Percentiles rank a stretch among this genome's conserved stretches.
Conservation (phyloP, 306 rosid species). For the Glycine soja region DNA sequence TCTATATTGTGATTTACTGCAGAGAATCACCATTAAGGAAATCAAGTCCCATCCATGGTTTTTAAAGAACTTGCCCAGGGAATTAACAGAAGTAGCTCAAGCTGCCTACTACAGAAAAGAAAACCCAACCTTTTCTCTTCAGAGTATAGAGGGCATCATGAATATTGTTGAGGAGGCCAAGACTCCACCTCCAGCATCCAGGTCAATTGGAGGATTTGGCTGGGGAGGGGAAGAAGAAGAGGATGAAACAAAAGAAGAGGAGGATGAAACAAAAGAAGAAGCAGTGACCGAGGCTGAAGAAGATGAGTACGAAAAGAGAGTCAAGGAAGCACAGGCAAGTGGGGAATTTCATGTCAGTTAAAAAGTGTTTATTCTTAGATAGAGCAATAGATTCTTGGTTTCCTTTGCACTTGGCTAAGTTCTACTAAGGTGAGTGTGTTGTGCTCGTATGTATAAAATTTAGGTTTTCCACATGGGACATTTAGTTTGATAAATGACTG, state of each 20-base stretch:
- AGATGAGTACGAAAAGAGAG: conserved; percentile 78
- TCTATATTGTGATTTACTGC: conserved; percentile 48
- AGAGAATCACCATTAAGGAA: conserved; percentile 83
- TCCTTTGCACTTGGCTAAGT: conserved; percentile 46
- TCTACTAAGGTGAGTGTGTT: conserved; percentile 48
- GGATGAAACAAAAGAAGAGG: neutral
- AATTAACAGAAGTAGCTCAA: conserved; percentile 82
- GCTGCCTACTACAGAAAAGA: conserved; percentile 72
- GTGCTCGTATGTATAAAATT: conserved; percentile 53
- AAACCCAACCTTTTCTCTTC: conserved; percentile 81
- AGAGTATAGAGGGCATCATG: conserved; percentile 73
- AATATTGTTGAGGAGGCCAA: conserved; percentile 83
- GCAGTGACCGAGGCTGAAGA: conserved; percentile 55
- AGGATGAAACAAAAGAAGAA: conserved; percentile 53
- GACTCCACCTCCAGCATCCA: conserved; percentile 60
- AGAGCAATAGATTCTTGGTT: conserved; percentile 56
- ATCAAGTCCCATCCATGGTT: conserved; percentile 88
- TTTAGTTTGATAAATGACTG: conserved; percentile 52
- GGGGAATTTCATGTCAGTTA: conserved; percentile 65
- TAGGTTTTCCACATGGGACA: conserved; percentile 50
- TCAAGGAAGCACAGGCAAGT: conserved; percentile 77
- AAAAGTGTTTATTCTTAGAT: conserved; percentile 36
- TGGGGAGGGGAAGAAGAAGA: conserved; percentile 79
- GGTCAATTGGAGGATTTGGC: conserved; percentile 70
- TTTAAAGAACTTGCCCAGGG: conserved; percentile 83